phyloP scores from a whole-genome alignment of 768 basidiomycete species.

The Leccinum aurantiacum region DNA sequence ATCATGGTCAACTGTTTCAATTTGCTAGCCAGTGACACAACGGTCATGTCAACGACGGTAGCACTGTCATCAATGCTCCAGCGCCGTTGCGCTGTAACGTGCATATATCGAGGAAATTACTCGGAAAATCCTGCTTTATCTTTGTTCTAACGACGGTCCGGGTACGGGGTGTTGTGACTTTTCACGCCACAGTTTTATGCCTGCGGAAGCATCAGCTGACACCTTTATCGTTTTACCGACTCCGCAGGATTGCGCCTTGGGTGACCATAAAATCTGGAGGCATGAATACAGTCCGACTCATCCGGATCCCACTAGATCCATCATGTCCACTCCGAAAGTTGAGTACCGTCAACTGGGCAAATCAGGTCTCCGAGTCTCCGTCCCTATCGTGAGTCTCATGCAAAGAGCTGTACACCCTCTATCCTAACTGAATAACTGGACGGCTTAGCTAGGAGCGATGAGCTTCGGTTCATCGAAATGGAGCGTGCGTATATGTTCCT shows the following conservation, averaged over 20 bases:
- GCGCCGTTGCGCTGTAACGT: background rate
- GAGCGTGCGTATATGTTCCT: conserved; percentile 18
- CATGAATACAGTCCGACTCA: background rate
- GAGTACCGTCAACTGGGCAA: conserved; percentile 29
- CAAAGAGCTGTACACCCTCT: background rate
- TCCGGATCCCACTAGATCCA: background rate
- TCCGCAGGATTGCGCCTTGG: background rate
- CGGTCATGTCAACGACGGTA: background rate
- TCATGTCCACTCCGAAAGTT: conserved; percentile 15
- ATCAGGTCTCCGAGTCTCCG: conserved; percentile 32
- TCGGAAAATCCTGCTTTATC: background rate
- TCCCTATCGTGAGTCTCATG: conserved; percentile 31
- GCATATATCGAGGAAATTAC: background rate
- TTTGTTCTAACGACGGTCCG: no score
- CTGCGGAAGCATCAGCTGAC: background rate
- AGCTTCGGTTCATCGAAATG: conserved; percentile 31
- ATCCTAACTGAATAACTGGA: background rate
- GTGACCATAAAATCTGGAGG: background rate
- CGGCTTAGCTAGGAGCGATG: conserved; percentile 26
- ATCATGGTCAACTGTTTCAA: background rate
- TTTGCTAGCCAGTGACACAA: background rate
- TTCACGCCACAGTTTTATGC: no score
- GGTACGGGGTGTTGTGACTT: no score
- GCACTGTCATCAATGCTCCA: background rate
- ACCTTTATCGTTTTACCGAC: background rate